Conservation (phyloP, 352 stramenopile genomes). For the Pythium biforme region DNA sequence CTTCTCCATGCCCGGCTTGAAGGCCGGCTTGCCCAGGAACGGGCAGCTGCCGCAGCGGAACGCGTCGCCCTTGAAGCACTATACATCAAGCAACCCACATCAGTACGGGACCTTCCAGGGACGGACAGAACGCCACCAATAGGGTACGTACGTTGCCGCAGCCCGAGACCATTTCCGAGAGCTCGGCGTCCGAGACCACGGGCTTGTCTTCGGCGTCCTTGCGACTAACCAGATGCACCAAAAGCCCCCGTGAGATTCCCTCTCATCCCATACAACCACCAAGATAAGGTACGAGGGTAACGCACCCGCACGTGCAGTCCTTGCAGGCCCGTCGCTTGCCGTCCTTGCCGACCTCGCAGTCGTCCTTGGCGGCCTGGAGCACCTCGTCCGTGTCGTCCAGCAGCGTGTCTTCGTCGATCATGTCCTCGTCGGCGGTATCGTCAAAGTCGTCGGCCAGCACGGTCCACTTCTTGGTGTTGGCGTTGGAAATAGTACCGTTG, state of each 20-base stretch:
- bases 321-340: slow-evolving; percentile 94
- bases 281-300: no score
- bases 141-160: slow-evolving; percentile 73
- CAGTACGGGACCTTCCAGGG: neutral
- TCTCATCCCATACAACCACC: neutral
- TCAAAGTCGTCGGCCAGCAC: slow-evolving; percentile 65
- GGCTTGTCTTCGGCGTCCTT: slow-evolving; percentile 76
- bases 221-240: slow-evolving; percentile 34
- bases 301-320: slow-evolving; percentile 96
- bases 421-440: slow-evolving; percentile 45
- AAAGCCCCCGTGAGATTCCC: no score
- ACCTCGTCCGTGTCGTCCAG: slow-evolving; percentile 86
- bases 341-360: slow-evolving; percentile 76
- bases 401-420: slow-evolving; percentile 84
- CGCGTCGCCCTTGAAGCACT: slow-evolving; percentile 97
- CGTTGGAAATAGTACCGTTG: slow-evolving; percentile 30
- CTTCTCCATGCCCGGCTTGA: slow-evolving; percentile 92
- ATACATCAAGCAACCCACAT: slow-evolving; percentile 22
- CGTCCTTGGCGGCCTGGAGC: slow-evolving; percentile 60
- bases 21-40: slow-evolving; percentile 95
- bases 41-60: slow-evolving; percentile 97
- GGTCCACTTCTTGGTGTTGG: slow-evolving; percentile 71
- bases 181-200: slow-evolving; percentile 68
- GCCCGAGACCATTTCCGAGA: slow-evolving; percentile 76
- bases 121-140: neutral